Conservation (phyloP, 495 filamentous ascomycete genomes). For the Parathielavia hyrcaniae region DNA sequence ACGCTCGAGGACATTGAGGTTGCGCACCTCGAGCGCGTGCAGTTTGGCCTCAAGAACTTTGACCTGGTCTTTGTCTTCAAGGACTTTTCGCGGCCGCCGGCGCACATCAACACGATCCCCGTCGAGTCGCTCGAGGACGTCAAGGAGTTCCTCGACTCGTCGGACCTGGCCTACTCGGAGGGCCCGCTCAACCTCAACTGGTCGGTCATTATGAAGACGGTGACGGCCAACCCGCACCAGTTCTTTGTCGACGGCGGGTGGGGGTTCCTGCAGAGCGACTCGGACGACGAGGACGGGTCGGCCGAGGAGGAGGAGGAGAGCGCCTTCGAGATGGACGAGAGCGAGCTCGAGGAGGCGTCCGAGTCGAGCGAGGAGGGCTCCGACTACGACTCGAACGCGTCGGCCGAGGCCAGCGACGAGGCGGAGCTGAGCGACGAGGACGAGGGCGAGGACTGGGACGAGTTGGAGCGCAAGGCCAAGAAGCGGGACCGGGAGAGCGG, state of each 20-base stretch:
- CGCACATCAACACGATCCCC: constrained; percentile 96
- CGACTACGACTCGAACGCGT: constrained; percentile 88
- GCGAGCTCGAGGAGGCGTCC: constrained; percentile 69
- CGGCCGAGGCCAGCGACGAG: constrained; percentile 64
- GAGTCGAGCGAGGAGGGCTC: constrained; percentile 82
- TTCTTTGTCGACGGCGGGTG: constrained; percentile 97
- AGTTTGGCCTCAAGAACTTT: constrained; percentile 98
- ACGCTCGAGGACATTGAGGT: constrained; percentile 94
- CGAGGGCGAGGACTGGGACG: constrained; percentile 88
- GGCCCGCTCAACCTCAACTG: constrained; percentile 97
- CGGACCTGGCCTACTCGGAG: constrained; percentile 89
- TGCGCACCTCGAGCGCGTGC: constrained; percentile 92
- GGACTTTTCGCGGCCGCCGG: constrained; percentile 79
- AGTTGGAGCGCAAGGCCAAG: constrained; percentile 83
- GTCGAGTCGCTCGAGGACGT: constrained; percentile 90
- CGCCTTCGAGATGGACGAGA: constrained; percentile 82
- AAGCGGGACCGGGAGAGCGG: constrained; percentile 73
- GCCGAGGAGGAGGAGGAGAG: constrained; percentile 79
- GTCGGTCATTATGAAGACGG: constrained; percentile 99
- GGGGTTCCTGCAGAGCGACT: constrained; percentile 84
- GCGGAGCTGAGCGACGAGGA: constrained; percentile 60
- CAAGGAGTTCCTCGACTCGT: constrained; percentile 95
- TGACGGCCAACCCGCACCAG: constrained; percentile 81
- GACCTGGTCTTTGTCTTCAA: constrained; percentile 97
- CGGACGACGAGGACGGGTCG: constrained; percentile 72